phyloP scores from a whole-genome alignment of 805 yeast genomes.

The Spathaspora girioi region DNA sequence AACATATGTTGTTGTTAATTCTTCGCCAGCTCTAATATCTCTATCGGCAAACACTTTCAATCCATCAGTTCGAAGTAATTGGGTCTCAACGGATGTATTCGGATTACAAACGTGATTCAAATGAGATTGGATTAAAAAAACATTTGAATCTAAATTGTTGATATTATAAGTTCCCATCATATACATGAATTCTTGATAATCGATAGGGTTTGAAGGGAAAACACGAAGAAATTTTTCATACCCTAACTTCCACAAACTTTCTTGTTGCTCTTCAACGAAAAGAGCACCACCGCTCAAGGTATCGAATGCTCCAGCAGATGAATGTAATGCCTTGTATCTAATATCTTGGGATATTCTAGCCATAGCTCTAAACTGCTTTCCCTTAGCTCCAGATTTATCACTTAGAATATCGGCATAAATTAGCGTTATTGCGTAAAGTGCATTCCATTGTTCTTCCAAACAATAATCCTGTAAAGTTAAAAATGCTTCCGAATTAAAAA shows the following conservation, averaged over 20 bases:
- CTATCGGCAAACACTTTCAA: slow-evolving; percentile 58
- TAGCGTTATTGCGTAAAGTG: slow-evolving; percentile 61
- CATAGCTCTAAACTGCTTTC: slow-evolving; percentile 54
- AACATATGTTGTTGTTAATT: slow-evolving; percentile 66
- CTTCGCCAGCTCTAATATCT: slow-evolving; percentile 61
- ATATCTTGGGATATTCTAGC: slow-evolving; percentile 67
- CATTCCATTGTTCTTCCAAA: slow-evolving; percentile 61
- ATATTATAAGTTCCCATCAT: slow-evolving; percentile 72
- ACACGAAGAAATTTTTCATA: slow-evolving; percentile 46
- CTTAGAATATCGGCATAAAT: slow-evolving; percentile 45
- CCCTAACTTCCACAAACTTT: slow-evolving; percentile 57
- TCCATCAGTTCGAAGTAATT: slow-evolving; percentile 44
- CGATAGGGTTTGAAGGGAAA: slow-evolving; percentile 36
- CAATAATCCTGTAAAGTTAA: slow-evolving; percentile 56
- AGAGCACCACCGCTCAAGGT: slow-evolving; percentile 50
- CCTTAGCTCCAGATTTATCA: slow-evolving; percentile 40
- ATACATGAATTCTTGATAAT: slow-evolving; percentile 53
- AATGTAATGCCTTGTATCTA: slow-evolving; percentile 56
- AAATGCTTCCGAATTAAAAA: slow-evolving; percentile 49
- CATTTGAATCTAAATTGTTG: slow-evolving; percentile 63
- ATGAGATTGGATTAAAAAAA: slow-evolving; percentile 63
- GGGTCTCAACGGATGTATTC: slow-evolving; percentile 51
- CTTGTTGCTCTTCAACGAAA: slow-evolving; percentile 54
- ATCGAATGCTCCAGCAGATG: slow-evolving; percentile 54
- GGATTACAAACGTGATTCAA: slow-evolving; percentile 78